Conservation (phyloP, 352 stramenopile genomes). For the Phytophthora vignae region DNA sequence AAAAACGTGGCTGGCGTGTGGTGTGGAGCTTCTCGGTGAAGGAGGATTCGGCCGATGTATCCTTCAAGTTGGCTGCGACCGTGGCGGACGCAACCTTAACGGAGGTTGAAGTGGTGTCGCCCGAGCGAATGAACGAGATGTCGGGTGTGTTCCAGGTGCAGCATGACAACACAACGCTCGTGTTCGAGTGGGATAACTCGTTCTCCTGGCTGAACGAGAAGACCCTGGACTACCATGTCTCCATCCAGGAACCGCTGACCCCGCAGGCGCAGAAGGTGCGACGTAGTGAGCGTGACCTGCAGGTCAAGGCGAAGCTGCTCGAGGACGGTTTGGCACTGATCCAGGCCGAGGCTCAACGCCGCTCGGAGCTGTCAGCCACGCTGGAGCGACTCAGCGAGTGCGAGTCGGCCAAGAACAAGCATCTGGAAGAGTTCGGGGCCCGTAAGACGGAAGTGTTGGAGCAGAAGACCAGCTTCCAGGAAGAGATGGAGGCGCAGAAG, state of each 20-base stretch:
- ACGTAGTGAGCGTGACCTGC: slow-evolving; percentile 38
- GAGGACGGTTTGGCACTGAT: slow-evolving; percentile 47
- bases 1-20: slow-evolving; percentile 65
- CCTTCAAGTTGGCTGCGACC: slow-evolving; percentile 52
- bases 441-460: slow-evolving; percentile 44
- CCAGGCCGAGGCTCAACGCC: slow-evolving; percentile 39
- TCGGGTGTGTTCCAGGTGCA: slow-evolving; percentile 58
- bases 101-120: slow-evolving; percentile 45
- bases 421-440: slow-evolving; percentile 39
- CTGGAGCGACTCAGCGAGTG: slow-evolving; percentile 48
- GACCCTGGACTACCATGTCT: slow-evolving; percentile 87
- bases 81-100: slow-evolving; percentile 19
- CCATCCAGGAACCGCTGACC: slow-evolving; percentile 67
- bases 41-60: slow-evolving; percentile 71
- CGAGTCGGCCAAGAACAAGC: slow-evolving; percentile 45
- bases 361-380: slow-evolving; percentile 44
- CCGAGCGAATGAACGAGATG: slow-evolving; percentile 63
- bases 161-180: slow-evolving; percentile 48
- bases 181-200: slow-evolving; percentile 85
- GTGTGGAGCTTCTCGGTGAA: slow-evolving; percentile 85
- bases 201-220: slow-evolving; percentile 90
- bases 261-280: slow-evolving; percentile 45
- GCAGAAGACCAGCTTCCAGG: slow-evolving; percentile 53
- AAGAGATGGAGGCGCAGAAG: slow-evolving; percentile 72
- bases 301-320: slow-evolving; percentile 33